These are phyloP conservation scores for Punica granatum DNA, from an alignment of 345 rosid genomes.

Conservation along the genomic window DNA sequence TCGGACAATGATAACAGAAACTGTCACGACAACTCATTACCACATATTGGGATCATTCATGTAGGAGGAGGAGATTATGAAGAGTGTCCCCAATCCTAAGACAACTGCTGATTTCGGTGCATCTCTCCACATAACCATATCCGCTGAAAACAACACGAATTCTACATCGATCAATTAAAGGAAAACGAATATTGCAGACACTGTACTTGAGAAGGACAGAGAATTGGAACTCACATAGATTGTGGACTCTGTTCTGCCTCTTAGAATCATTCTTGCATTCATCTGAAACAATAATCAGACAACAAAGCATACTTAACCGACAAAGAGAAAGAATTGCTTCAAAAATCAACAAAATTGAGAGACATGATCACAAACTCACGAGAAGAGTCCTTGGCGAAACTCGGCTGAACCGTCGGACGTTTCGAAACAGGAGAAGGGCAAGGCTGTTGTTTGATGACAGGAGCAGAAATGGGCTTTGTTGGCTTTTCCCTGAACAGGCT, in stretches of 20 bases:
- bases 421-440: slow-evolving; percentile 35
- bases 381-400: slow-evolving; percentile 24
- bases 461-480: slow-evolving; percentile 18
- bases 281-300: slow-evolving; percentile 12
- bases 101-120: slow-evolving; percentile 62
- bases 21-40: slow-evolving; percentile 18
- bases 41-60: slow-evolving; percentile 62
- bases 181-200: not conserved
- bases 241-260: slow-evolving; percentile 56
- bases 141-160: slow-evolving; percentile 37
- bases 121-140: slow-evolving; percentile 95
- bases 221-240: slow-evolving; percentile 40
- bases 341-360: slow-evolving; percentile 12
- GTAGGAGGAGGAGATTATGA: slow-evolving; percentile 70
- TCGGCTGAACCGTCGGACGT: slow-evolving; percentile 32
- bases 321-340: not conserved
- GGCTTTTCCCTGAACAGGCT: not conserved
- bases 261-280: slow-evolving; percentile 31
- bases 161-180: not conserved
- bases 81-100: slow-evolving; percentile 76
- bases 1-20: not conserved
- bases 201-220: slow-evolving; percentile 8
- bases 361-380: slow-evolving; percentile 19
- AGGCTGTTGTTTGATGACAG: slow-evolving; percentile 27
- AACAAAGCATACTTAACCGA: not conserved